phyloP scores from a whole-genome alignment of 345 rosid species.

The Abelmoschus esculentus region DNA sequence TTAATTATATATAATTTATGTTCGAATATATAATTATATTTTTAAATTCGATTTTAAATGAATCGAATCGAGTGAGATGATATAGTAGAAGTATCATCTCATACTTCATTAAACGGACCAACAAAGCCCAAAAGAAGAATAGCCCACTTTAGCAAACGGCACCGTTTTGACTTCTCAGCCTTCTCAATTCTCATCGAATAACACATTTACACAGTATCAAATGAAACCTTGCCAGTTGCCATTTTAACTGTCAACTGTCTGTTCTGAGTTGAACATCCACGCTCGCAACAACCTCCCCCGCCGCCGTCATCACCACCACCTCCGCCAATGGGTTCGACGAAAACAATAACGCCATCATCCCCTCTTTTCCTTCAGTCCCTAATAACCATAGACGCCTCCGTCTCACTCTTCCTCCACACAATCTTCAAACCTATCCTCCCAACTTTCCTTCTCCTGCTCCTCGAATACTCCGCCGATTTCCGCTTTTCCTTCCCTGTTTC shows the following conservation, averaged over 20 bases:
- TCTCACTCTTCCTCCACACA: constrained; percentile 49
- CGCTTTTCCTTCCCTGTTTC: constrained; percentile 73
- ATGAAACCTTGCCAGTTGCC: background rate
- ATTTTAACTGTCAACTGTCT: constrained; percentile 7
- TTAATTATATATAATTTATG: no score
- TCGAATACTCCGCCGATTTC: constrained; percentile 78
- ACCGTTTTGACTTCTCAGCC: no score
- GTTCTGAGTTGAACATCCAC: background rate
- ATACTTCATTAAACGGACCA: no score
- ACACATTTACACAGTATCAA: no score
- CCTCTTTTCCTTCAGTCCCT: constrained; percentile 25
- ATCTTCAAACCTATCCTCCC: constrained; percentile 45
- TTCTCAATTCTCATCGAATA: no score
- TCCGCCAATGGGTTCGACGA: background rate
- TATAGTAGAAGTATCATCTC: no score
- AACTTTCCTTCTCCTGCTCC: constrained; percentile 38
- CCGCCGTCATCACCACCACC: background rate
- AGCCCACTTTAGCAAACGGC: no score
- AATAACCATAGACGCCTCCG: constrained; percentile 37
- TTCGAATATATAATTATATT: no score
- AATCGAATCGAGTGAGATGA: no score
- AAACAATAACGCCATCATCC: background rate
- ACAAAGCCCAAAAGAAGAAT: no score
- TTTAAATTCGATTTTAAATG: no score
- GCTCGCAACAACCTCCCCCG: background rate